phyloP scores from a whole-genome alignment of 805 yeast genomes.

The Nakazawaea ambrosiae region DNA sequence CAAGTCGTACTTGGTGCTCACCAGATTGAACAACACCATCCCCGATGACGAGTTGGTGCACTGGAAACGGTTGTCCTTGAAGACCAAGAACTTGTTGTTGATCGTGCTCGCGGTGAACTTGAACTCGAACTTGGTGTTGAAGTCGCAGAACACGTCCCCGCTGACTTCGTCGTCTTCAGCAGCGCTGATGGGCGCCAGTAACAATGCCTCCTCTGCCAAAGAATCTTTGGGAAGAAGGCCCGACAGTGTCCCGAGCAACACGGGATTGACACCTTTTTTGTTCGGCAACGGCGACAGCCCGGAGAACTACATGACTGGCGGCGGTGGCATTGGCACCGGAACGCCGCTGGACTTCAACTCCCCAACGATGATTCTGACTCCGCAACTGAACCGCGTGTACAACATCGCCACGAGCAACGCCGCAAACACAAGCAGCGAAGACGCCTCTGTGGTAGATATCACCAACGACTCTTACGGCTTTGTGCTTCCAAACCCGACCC shows the following conservation, averaged over 20 bases:
- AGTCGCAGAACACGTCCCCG: neutral
- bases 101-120: slow-evolving; percentile 65
- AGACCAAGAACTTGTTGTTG: slow-evolving; percentile 46
- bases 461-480: slow-evolving; percentile 48
- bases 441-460: slow-evolving; percentile 36
- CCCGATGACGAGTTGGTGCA: slow-evolving; percentile 79
- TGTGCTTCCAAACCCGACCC: slow-evolving; percentile 52
- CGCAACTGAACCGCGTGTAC: neutral
- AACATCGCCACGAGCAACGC: neutral
- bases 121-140: slow-evolving; percentile 37
- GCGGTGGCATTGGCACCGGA: neutral
- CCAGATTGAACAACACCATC: slow-evolving; percentile 64
- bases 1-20: slow-evolving; percentile 56
- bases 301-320: slow-evolving; percentile 9
- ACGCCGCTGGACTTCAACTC: slow-evolving; percentile 10
- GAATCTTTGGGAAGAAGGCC: neutral
- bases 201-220: neutral
- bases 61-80: slow-evolving; percentile 68
- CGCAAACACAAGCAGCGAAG: slow-evolving; percentile 6
- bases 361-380: slow-evolving; percentile 5
- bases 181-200: neutral
- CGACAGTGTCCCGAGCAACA: slow-evolving; percentile 6
- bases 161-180: neutral
- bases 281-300: slow-evolving; percentile 12
- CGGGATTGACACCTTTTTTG: slow-evolving; percentile 10